phyloP scores from a whole-genome alignment of 257 asterid species.

The Plantago major region DNA sequence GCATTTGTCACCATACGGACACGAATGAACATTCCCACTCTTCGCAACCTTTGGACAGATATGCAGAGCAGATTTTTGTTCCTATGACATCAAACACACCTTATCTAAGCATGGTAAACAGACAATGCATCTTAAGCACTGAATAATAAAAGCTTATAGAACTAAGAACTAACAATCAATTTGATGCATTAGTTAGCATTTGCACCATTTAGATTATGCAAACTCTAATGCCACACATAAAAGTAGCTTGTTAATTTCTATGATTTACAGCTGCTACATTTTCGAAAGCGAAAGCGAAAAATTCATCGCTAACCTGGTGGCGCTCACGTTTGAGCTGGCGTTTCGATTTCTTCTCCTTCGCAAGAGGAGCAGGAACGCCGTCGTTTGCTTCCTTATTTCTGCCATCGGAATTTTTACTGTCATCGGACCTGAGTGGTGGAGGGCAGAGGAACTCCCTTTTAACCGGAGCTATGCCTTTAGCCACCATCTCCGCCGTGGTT shows the following conservation, averaged over 20 bases:
- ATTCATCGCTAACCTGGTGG: constrained; percentile 39
- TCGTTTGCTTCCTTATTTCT: constrained; percentile 20
- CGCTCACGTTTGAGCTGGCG: constrained; percentile 96
- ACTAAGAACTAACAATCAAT: no score
- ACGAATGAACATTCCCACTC: constrained; percentile 57
- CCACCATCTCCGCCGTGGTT: constrained; percentile 65
- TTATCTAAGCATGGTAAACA: no score
- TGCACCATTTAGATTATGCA: no score
- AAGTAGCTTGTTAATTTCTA: no score
- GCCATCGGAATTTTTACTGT: constrained; percentile 19
- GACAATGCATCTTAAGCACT: no score
- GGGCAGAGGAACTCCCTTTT: constrained; percentile 63
- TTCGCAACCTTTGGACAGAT: constrained; percentile 82
- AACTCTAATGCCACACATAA: no score
- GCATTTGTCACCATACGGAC: constrained; percentile 62
- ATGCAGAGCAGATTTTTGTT: constrained; percentile 63
- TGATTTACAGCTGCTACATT: no score
- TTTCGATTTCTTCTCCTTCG: constrained; percentile 84
- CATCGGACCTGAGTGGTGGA: constrained; percentile 45
- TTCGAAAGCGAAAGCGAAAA: not conserved
- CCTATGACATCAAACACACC: constrained; percentile 28
- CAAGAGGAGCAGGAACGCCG: constrained; percentile 32
- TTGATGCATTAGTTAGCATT: no score
- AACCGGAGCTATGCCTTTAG: constrained; percentile 83
- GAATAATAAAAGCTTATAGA: no score